A percentile compares a stretch with the other conserved stretches of the same genome.
These are phyloP conservation scores for Dacryopinax spathularia DNA, from an alignment of 768 basidiomycete species.

Conservation along the genomic window DNA sequence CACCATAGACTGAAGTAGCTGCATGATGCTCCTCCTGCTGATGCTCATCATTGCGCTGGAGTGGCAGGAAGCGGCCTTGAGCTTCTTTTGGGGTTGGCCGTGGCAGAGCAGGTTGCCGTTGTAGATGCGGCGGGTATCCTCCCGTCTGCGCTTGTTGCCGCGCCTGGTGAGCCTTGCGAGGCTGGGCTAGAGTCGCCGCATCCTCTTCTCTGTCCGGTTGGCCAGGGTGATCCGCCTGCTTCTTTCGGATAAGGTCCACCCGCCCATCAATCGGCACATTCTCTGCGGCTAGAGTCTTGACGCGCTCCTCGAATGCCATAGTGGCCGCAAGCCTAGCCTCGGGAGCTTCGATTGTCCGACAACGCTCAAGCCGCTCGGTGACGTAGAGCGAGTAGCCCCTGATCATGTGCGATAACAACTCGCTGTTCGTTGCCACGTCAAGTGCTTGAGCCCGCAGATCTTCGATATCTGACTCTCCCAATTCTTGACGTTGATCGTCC, in stretches of 20 bases:
- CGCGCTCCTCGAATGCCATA: too few species aligned
- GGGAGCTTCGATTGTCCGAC: too few species aligned
- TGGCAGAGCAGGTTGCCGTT: not conserved
- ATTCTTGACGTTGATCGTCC: too few species aligned
- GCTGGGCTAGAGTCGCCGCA: not conserved
- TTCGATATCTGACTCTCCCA: too few species aligned
- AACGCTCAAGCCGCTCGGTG: too few species aligned
- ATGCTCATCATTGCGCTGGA: not conserved
- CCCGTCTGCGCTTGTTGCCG: slow-evolving; percentile 7
- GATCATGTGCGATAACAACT: too few species aligned
- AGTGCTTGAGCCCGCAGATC: too few species aligned
- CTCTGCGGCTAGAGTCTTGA: too few species aligned
- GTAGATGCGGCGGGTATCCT: not conserved
- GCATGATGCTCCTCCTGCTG: not conserved
- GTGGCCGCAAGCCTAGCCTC: too few species aligned
- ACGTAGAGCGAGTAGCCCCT: too few species aligned
- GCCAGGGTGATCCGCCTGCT: slow-evolving; percentile 13
- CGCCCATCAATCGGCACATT: slow-evolving; percentile 78
- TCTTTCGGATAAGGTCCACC: slow-evolving; percentile 68
- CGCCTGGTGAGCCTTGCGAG: slow-evolving; percentile 5
- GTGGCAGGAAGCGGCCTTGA: too few species aligned
- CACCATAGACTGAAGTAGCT: not conserved
- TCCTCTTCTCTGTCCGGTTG: not conserved
- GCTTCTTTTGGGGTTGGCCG: not conserved
- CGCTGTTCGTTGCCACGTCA: too few species aligned